A percentile compares a stretch with the other conserved stretches of the same genome.
These are phyloP conservation scores for Petasospora rhodanensis DNA, from an alignment of 1,139 yeast species.

Conservation along the genomic window DNA sequence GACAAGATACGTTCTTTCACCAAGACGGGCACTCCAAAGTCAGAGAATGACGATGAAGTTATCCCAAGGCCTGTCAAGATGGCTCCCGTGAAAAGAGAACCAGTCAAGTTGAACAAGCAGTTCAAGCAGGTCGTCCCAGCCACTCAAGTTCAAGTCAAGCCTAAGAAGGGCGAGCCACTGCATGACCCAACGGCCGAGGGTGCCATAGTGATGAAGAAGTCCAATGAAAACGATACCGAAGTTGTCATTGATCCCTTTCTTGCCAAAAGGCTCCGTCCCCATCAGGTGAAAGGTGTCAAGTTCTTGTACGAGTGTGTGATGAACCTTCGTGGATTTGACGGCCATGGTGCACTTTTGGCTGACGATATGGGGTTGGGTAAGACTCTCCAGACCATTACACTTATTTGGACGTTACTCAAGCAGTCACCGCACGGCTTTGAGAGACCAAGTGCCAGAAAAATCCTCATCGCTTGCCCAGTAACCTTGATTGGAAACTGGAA, in stretches of 20 bases:
- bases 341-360: slow-evolving; percentile 76
- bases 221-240: slow-evolving; percentile 36
- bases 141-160: slow-evolving; percentile 6
- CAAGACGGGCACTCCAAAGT: slow-evolving; percentile 12
- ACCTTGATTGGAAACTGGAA: slow-evolving; percentile 87
- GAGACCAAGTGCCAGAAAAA: slow-evolving; percentile 45
- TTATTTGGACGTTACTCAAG: slow-evolving; percentile 78
- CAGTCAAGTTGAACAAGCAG: slow-evolving; percentile 12
- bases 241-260: slow-evolving; percentile 71
- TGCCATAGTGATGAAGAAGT: slow-evolving; percentile 45
- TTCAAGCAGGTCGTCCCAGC: slow-evolving; percentile 19
- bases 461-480: slow-evolving; percentile 86
- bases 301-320: slow-evolving; percentile 80
- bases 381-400: slow-evolving; percentile 77
- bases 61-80: not conserved
- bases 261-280: slow-evolving; percentile 59
- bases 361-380: slow-evolving; percentile 99
- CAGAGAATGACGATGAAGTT: slow-evolving; percentile 1
- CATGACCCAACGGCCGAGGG: slow-evolving; percentile 37
- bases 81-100: slow-evolving; percentile 2
- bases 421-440: slow-evolving; percentile 54
- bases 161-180: slow-evolving; percentile 30
- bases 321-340: slow-evolving; percentile 53
- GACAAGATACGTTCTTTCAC: slow-evolving; percentile 16
- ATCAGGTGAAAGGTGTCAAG: slow-evolving; percentile 77